These are phyloP conservation scores for Magnolia kwangsiensis DNA, from an alignment of 164 flowering plant species.

Conservation along the genomic window DNA sequence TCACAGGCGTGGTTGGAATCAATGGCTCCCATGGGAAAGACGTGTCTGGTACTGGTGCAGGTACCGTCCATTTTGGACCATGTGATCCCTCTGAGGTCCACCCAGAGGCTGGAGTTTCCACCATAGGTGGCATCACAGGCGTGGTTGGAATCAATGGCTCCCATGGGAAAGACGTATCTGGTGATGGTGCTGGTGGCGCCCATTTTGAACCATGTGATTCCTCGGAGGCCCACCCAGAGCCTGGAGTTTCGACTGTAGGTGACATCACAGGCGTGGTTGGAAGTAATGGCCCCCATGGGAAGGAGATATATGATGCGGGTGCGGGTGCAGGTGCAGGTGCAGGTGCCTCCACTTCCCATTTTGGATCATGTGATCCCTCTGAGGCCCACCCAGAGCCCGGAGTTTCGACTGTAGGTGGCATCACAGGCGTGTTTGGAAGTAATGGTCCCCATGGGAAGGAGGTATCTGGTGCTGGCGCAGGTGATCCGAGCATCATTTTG, in stretches of 20 bases:
- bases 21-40: background rate
- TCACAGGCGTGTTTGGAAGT: too few species aligned
- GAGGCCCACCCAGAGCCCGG: too few species aligned
- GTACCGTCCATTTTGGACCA: background rate
- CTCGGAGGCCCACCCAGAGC: background rate
- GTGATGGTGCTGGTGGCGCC: background rate
- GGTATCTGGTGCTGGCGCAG: too few species aligned
- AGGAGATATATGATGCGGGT: background rate
- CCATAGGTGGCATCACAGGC: background rate
- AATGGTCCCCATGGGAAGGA: too few species aligned
- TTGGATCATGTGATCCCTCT: too few species aligned
- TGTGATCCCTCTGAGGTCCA: background rate
- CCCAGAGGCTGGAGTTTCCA: background rate
- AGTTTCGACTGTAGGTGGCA: too few species aligned
- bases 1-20: background rate
- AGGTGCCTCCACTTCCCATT: too few species aligned
- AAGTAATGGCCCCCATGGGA: background rate
- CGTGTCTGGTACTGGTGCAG: background rate
- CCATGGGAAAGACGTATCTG: background rate
- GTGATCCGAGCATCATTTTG: background rate
- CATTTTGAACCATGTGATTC: too few species aligned
- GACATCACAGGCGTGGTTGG: background rate
- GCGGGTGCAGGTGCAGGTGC: too few species aligned
- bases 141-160: background rate
- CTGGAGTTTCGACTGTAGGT: background rate